Percentiles rank a stretch among this genome's conserved stretches.
Evolutionary conservation across 371 early-diverging fungal genomes (phyloP).

Genomic region (Actinomucor elegans): DNA sequence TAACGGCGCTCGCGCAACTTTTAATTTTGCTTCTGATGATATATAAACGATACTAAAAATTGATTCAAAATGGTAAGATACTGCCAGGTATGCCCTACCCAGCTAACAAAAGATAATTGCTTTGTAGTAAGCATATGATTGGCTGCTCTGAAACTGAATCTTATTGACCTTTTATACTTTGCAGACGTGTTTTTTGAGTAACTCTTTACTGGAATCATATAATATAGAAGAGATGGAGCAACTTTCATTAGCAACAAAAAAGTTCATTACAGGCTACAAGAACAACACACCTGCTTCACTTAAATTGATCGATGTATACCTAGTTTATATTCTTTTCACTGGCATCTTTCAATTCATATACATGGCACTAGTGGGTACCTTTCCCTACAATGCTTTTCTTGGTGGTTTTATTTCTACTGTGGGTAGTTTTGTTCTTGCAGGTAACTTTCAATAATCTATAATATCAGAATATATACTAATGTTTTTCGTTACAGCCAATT

Average conservation of each 20-base stretch:
- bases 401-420: slow-evolving; percentile 93
- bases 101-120: no score
- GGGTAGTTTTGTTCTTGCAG: slow-evolving; percentile 92
- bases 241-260: slow-evolving; percentile 20
- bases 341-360: slow-evolving; percentile 91
- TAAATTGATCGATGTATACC: slow-evolving; percentile 90
- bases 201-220: background rate
- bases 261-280: slow-evolving; percentile 45
- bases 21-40: no score
- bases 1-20: no score
- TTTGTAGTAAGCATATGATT: background rate
- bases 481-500: slow-evolving; percentile 21
- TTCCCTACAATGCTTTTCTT: slow-evolving; percentile 97
- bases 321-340: slow-evolving; percentile 82
- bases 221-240: slow-evolving; percentile 11
- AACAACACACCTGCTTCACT: slow-evolving; percentile 74
- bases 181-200: background rate
- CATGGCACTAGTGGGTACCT: slow-evolving; percentile 81
- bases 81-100: no score
- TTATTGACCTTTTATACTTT: no score
- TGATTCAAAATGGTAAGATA: no score
- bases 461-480: background rate
- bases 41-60: no score
- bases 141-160: no score
- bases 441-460: slow-evolving; percentile 32